Base-by-base conservation (phyloP, 2,329 filamentous ascomycete species). In the Rutstroemia sp. region DNA sequence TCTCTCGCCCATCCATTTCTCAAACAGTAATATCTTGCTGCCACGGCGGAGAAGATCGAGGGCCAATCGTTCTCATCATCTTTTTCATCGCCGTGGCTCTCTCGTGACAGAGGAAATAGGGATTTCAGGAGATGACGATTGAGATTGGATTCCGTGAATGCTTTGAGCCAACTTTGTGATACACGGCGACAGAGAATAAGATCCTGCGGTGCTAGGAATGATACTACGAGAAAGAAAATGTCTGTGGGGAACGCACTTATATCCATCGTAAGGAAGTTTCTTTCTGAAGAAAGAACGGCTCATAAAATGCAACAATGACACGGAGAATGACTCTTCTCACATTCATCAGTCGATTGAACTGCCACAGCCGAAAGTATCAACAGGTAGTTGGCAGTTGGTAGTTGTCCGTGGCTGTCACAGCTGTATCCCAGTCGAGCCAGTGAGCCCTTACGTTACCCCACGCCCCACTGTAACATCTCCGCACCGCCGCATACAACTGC, bases 1-100 rank as follows among this genome's bases (percentile, higher is more conserved):
- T 69, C 71, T 58, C 73, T 72, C 12, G 80, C 76, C 57, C 64
- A 74, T 18, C 78, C 81, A 14, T 68, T 67, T 50, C 71, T 69
- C 39, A 86, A 73, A 64, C 79, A 71, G 60, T 77, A 71, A 66
- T 86, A 86, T 49, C 82, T 76, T 37, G 75, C 71, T 7, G 78
- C 75, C 12, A 85, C 74, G 23, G 64, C 63, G 48, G 77, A 74
- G 59, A 83, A 82, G 5, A 75, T 64, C 10, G 61, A 54, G 0
- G 73, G 61, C 75, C 76, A 79, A 58, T 73, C 64, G 49, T 41
- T 25, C 5, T 30, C 21, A 34, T 19, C 61, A 23, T 46, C 25
- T 27, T 27, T 27, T 27, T 8, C 25, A 27, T 27, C 25, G 6
- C 25, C 18, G 9, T 18, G 5, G 9, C 39, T 46, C 12, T 48